Conservation (phyloP, 1,139 yeast species). For the Zygotorulaspora mrakii region DNA sequence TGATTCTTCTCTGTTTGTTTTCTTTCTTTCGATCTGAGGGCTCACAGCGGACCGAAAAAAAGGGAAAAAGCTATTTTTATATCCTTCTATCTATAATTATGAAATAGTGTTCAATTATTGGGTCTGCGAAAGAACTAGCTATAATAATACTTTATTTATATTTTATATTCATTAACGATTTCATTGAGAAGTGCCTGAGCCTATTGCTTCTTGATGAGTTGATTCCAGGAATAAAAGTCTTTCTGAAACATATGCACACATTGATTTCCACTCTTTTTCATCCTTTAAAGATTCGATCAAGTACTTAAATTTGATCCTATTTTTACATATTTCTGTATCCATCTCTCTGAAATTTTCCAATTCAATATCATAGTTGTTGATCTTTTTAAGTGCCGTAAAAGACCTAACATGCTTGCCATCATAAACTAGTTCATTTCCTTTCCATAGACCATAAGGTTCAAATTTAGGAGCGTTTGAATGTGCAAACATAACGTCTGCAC, state of each 20-base stretch:
- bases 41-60: no score
- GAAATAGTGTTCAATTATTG: no score
- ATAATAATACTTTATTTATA: no score
- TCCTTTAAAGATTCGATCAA: slow-evolving; percentile 20
- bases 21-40: no score
- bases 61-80: no score
- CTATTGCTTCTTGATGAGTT: slow-evolving; percentile 13
- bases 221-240: slow-evolving; percentile 17
- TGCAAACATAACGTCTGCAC: slow-evolving; percentile 32
- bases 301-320: slow-evolving; percentile 26
- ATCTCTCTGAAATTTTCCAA: slow-evolving; percentile 30
- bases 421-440: slow-evolving; percentile 25
- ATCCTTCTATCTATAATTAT: no score
- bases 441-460: slow-evolving; percentile 30
- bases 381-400: slow-evolving; percentile 24
- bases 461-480: slow-evolving; percentile 36
- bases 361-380: slow-evolving; percentile 33
- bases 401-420: slow-evolving; percentile 33
- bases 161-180: not conserved
- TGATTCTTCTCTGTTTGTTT: no score
- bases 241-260: slow-evolving; percentile 24
- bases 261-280: slow-evolving; percentile 15
- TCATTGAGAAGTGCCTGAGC: slow-evolving; percentile 2
- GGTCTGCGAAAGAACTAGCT: no score
- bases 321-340: slow-evolving; percentile 29